Percentiles rank a stretch among this genome's conserved stretches.
Evolutionary conservation across 2,329 filamentous ascomycete genomes (phyloP).

Genomic region (Cordyceps farinosa): DNA sequence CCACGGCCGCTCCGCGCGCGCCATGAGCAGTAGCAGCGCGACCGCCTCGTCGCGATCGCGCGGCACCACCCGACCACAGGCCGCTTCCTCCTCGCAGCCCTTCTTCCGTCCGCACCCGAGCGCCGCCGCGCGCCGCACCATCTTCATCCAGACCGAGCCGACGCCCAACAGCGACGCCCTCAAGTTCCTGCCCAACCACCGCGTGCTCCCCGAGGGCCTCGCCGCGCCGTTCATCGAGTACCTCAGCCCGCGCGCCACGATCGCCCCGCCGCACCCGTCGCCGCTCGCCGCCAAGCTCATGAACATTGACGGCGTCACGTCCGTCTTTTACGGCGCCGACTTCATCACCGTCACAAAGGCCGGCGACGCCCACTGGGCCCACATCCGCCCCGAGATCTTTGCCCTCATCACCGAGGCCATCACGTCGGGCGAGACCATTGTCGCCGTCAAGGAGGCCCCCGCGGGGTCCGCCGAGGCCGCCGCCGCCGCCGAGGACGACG

Average conservation of each 20-base stretch:
- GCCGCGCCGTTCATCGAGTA: slow-evolving; percentile 85
- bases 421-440: slow-evolving; percentile 76
- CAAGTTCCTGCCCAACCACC: slow-evolving; percentile 92
- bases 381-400: slow-evolving; percentile 94
- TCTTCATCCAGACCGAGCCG: slow-evolving; percentile 96
- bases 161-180: slow-evolving; percentile 95
- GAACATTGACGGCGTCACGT: slow-evolving; percentile 90
- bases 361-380: slow-evolving; percentile 83
- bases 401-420: slow-evolving; percentile 91
- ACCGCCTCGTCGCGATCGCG: background rate
- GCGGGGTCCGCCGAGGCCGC: slow-evolving; percentile 37
- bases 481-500: slow-evolving; percentile 42
- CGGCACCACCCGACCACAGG: slow-evolving; percentile 4
- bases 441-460: slow-evolving; percentile 63
- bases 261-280: slow-evolving; percentile 84
- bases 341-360: slow-evolving; percentile 97
- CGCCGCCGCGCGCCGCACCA: slow-evolving; percentile 52
- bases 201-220: slow-evolving; percentile 72
- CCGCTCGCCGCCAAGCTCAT: slow-evolving; percentile 86
- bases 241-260: slow-evolving; percentile 79
- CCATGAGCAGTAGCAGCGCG: slow-evolving; percentile 8
- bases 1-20: background rate
- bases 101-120: slow-evolving; percentile 18
- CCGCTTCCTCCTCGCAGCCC: background rate
- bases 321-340: slow-evolving; percentile 89